Conservation (phyloP, 345 rosid genomes). For the Eucalyptus cloeziana region DNA sequence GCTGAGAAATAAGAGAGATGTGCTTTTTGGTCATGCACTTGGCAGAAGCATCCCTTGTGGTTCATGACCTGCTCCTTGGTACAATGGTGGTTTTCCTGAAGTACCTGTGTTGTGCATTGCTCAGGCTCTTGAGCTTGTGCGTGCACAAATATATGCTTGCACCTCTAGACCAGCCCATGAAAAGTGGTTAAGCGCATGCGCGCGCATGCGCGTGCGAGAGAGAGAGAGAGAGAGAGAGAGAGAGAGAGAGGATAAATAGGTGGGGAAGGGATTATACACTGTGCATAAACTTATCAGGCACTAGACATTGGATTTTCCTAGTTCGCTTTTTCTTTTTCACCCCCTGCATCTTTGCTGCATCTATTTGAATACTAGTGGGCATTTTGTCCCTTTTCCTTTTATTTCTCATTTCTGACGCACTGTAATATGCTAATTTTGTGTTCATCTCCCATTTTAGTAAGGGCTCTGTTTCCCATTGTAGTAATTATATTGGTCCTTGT, state of each 20-base stretch:
- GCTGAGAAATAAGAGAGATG: not conserved
- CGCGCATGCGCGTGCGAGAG: accelerated
- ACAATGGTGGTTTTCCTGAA: not conserved
- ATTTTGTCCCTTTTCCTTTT: not conserved
- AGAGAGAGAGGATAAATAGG: not conserved
- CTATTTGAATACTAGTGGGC: not conserved
- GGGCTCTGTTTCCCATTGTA: not conserved
- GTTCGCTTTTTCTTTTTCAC: not conserved
- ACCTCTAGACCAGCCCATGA: not conserved
- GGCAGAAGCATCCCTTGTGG: not conserved
- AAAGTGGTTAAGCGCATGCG: not conserved
- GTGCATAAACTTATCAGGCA: not conserved
- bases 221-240: too few relatives aligned
- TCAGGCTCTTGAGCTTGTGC: not conserved
- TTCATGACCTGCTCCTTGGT: not conserved
- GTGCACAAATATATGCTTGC: not conserved
- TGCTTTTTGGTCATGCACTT: not conserved
- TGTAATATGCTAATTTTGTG: not conserved
- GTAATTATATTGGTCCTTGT: not conserved
- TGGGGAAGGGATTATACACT: not conserved
- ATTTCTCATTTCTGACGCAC: not conserved
- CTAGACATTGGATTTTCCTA: not conserved
- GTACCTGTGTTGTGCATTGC: not conserved
- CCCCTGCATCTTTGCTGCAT: not conserved
- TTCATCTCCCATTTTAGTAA: not conserved